Evolutionary conservation across 2,329 filamentous ascomycete species (phyloP).

Genomic region (Dothiorella sarmentorum): DNA sequence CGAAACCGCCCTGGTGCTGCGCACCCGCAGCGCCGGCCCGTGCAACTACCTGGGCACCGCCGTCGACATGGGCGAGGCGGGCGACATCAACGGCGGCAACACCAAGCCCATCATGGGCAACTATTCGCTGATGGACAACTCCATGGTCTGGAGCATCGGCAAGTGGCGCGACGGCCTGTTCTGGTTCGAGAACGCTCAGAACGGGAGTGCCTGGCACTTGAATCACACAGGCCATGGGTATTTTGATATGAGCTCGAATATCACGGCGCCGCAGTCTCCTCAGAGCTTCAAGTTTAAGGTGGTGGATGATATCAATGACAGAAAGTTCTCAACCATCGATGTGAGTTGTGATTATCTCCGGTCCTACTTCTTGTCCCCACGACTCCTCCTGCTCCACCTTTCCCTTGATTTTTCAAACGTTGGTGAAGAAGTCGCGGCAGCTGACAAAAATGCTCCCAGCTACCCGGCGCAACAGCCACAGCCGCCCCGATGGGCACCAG

Average conservation of each 20-base stretch:
- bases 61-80: not conserved
- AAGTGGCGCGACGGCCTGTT: slow-evolving; percentile 13
- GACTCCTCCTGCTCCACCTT: too few species aligned
- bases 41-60: slow-evolving; percentile 13
- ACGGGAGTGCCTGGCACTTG: slow-evolving; percentile 15
- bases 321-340: slow-evolving; percentile 8
- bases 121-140: not conserved
- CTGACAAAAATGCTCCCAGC: not conserved
- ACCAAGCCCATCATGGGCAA: slow-evolving; percentile 14
- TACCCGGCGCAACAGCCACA: not conserved
- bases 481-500: not conserved
- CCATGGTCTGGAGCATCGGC: slow-evolving; percentile 15
- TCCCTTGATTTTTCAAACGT: not conserved
- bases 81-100: not conserved
- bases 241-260: slow-evolving; percentile 12
- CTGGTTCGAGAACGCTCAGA: slow-evolving; percentile 16
- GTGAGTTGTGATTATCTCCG: too few species aligned
- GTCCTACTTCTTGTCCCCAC: too few species aligned
- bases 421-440: too few species aligned
- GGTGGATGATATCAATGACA: slow-evolving; percentile 1
- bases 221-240: not conserved
- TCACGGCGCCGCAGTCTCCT: slow-evolving; percentile 3
- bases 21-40: slow-evolving; percentile 9
- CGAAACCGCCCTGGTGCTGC: slow-evolving; percentile 7
- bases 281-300: slow-evolving; percentile 15